Conservation (phyloP, 352 stramenopile species). For the Blastocystis hominis region DNA sequence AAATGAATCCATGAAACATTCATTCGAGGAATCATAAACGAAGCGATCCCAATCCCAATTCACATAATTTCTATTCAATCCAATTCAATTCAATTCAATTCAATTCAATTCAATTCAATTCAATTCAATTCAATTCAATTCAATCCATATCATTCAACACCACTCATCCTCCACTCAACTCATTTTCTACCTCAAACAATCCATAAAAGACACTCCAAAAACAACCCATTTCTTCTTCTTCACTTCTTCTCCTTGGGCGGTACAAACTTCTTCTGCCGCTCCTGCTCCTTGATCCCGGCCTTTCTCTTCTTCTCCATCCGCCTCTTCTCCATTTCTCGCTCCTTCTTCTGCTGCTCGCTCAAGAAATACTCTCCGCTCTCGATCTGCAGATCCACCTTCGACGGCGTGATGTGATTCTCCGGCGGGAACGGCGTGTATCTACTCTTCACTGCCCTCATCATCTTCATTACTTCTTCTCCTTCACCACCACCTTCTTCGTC, state of each 20-base stretch:
- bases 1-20: too few species aligned
- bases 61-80: too few species aligned
- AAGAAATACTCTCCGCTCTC: slow-evolving; percentile 98
- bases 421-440: slow-evolving; percentile 96
- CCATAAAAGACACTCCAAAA: neutral
- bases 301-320: neutral
- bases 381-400: slow-evolving; percentile 94
- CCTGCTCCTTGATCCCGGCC: neutral
- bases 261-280: neutral
- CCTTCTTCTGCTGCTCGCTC: slow-evolving; percentile 84
- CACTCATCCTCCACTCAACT: neutral
- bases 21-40: too few species aligned
- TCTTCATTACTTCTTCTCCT: slow-evolving; percentile 62
- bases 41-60: too few species aligned
- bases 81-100: too few species aligned
- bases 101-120: too few species aligned
- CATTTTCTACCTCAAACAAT: neutral
- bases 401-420: slow-evolving; percentile 72
- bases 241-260: neutral
- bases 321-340: slow-evolving; percentile 60
- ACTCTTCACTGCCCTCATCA: neutral
- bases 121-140: too few species aligned
- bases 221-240: neutral
- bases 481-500: slow-evolving; percentile 81
- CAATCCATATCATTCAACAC: too few species aligned